Evolutionary conservation across 1,284 basidiomycete genomes (phyloP), one percentile per base, ranked within the genome.

Genomic region (Hymenochaete sp.): DNA sequence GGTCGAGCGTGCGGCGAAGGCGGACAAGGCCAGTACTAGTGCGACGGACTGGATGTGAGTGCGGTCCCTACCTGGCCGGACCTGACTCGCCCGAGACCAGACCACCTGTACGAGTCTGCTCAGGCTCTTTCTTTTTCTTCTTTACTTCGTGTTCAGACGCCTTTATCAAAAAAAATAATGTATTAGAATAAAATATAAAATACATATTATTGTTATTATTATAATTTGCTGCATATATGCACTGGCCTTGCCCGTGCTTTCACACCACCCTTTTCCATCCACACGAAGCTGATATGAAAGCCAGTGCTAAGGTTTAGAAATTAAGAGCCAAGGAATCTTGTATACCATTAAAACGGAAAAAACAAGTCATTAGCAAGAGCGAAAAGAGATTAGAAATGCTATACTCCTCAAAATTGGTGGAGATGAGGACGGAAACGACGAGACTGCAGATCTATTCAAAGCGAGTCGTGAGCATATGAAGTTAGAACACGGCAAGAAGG

Each of bases 171-270:
- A n/a, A n/a, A n/a, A n/a, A n/a, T n/a, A n/a, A n/a, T n/a, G n/a
- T n/a, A n/a, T n/a, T n/a, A n/a, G n/a, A n/a, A n/a, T n/a, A n/a
- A n/a, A n/a, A n/a, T n/a, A n/a, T n/a, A n/a, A n/a, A n/a, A n/a
- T n/a, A n/a, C n/a, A n/a, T n/a, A 45, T 83, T 77, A 39, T 79
- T 74, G 21, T 88, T 87, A 61, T 95, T 90, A 52, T 95, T 77
- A 45, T 95, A 87, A 56, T 96, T 95, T 71, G 93, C 92, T 60
- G 88, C 77, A 63, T 92, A 84, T 67, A 92, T 92, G 54, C 85
- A 73, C 48, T 95, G 62, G 61, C 79, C 43, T 89, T 70, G 63
- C 92, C 93, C 61, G 89, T 63, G 60, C 78, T 86, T 69, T 87
- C 90, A 29, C 79, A n/a, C n/a, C n/a, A n/a, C n/a, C n/a, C n/a